Conservation (phyloP, 495 filamentous ascomycete genomes). For the Bombardia bombarda region DNA sequence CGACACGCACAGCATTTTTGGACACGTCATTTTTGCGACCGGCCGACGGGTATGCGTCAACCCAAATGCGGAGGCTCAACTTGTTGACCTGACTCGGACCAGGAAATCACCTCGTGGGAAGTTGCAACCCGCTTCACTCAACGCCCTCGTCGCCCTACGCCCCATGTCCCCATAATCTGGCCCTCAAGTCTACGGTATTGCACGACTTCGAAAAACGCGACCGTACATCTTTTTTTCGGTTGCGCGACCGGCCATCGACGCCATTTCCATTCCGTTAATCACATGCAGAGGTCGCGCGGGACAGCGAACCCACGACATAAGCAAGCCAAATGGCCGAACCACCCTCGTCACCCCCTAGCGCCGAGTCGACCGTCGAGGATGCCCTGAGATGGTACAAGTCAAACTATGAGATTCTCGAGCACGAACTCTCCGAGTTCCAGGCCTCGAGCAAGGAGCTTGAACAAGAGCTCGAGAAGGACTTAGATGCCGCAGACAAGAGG, state of each 20-base stretch:
- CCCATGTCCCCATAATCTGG: conserved; percentile 2
- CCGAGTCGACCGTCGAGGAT: conserved; percentile 53
- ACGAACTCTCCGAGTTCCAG: conserved; percentile 91
- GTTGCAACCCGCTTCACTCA: not conserved
- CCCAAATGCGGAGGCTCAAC: conserved; percentile 6
- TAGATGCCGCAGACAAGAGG: conserved; percentile 89
- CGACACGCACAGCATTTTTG: too few relatives aligned
- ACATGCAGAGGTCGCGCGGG: conserved; percentile 18
- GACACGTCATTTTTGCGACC: conserved; percentile 3
- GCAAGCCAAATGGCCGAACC: conserved; percentile 48
- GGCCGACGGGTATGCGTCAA: not conserved
- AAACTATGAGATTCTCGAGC: conserved; percentile 88
- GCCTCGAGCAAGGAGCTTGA: conserved; percentile 89
- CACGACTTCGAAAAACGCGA: too few relatives aligned
- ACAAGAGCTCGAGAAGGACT: conserved; percentile 89
- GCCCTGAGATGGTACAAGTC: conserved; percentile 87
- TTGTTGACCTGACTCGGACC: conserved; percentile 3
- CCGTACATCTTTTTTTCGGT: too few relatives aligned
- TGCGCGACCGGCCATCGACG: too few relatives aligned
- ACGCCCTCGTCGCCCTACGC: not conserved
- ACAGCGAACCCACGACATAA: conserved; percentile 10
- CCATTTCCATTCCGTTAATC: conserved; percentile 10
- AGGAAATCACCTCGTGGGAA: conserved; percentile 8
- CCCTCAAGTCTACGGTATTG: too few relatives aligned
- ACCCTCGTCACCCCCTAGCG: conserved; percentile 54